Evolutionary conservation across 192 early-diverging fungal species (phyloP), one percentile per base, ranked within the genome.

Genomic region (Linnemannia zychae): DNA sequence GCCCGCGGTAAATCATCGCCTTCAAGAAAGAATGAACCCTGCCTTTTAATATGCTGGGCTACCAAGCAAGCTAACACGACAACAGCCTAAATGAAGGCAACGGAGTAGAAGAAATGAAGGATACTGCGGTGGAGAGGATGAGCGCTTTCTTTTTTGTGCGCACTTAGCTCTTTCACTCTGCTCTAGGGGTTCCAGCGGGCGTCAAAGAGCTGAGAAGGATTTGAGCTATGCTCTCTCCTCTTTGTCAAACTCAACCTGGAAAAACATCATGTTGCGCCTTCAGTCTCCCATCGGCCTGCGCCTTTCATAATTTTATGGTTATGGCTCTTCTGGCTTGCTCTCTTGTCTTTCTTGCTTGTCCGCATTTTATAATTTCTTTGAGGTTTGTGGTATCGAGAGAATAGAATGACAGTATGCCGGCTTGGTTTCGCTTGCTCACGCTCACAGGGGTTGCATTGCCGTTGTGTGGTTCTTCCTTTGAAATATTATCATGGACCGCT

Each of bases 141-240:
- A 63, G 57, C 28, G 57, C 52, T 15, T 63, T 63, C 15, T 31
- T 31, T 53, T 53, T 53, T 50, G 16, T 50, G 50, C 50, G 20
- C 50, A 22, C 52, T 57, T 24, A 20, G 52, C 57, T 63, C 57
- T 63, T 2, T 9, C 24, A n/a, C 31, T 63, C 24, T 63, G 40
- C 40, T 44, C 40, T 6, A 44, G 9, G 40, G 40, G 3, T 63
- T 63, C 12, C 28, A 63, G 28, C 57, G 28, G 11, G 12, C 13
- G 57, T 44, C 9, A 28, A 63, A 31, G 28, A 11, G 57, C 24
- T 63, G n/a, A 31, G 28, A 44, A 44, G 40, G 4, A 31, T 31
- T 31, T 63, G 57, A 63, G 57, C 57, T 63, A 63, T 63, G 57
- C 57, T 63, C 57, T 63, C 57, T 44, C 40, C 3, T 44, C 40